Conservation (phyloP, 495 filamentous ascomycete species). For the Peziza echinospora region DNA sequence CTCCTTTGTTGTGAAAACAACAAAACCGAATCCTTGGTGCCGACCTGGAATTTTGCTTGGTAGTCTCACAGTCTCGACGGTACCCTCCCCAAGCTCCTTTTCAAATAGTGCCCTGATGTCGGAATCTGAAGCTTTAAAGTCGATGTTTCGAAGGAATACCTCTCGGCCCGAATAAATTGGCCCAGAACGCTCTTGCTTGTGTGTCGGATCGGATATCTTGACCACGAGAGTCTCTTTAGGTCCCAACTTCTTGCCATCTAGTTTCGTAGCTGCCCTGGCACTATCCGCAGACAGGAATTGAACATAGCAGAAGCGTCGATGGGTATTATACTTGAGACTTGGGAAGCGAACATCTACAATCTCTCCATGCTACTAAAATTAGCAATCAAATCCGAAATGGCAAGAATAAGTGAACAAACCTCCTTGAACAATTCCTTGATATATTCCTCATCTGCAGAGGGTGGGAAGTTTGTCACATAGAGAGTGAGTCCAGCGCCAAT, state of each 20-base stretch:
- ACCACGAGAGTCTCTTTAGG: conserved; percentile 42
- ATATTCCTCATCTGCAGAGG: conserved; percentile 58
- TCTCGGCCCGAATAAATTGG: conserved; percentile 69
- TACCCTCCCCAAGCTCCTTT: conserved; percentile 37
- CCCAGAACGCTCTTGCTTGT: conserved; percentile 60
- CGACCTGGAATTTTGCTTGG: conserved; percentile 35
- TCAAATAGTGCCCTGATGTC: conserved; percentile 49
- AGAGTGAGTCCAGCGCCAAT: conserved; percentile 55
- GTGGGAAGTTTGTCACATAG: conserved; percentile 80
- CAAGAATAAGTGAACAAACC: conserved; percentile 25
- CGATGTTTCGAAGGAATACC: conserved; percentile 56
- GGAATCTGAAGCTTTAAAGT: conserved; percentile 39
- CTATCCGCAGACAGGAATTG: conserved; percentile 48
- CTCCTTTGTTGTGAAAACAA: conserved; percentile 52
- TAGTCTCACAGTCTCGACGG: conserved; percentile 44
- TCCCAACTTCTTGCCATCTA: conserved; percentile 47
- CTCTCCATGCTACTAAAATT: conserved; percentile 61
- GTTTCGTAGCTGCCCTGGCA: conserved; percentile 42
- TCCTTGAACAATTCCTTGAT: conserved; percentile 53
- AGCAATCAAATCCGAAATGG: conserved; percentile 1
- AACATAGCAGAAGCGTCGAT: conserved; percentile 83
- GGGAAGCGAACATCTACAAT: conserved; percentile 76
- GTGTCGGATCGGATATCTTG: conserved; percentile 62
- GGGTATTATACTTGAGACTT: conserved; percentile 67
- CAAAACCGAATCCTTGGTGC: conserved; percentile 52